These are phyloP conservation scores for Fusarium sp. DNA, from an alignment of 2,329 filamentous ascomycete species.

Conservation along the genomic window DNA sequence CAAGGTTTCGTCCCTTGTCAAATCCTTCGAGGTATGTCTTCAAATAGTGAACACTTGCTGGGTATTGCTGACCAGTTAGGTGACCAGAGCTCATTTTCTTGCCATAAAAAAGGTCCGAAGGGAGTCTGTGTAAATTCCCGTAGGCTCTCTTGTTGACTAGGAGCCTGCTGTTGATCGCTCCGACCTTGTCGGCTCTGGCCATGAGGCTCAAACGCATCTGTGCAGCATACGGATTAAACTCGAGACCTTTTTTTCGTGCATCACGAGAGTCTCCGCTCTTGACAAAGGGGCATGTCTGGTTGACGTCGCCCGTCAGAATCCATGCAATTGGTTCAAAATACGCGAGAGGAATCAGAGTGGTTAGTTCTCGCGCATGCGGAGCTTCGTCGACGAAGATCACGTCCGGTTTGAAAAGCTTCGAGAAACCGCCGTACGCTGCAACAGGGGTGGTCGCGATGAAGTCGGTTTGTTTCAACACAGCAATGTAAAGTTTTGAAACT, in stretches of 20 bases:
- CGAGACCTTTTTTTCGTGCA: conserved; percentile 35
- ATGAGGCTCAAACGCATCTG: conserved; percentile 57
- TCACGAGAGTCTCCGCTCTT: conserved; percentile 47
- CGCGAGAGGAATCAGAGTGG: conserved; percentile 62
- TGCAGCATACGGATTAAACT: conserved; percentile 53
- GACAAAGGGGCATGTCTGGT: conserved; percentile 62
- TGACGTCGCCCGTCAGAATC: conserved; percentile 64
- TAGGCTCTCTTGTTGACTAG: conserved; percentile 58
- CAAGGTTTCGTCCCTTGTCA: conserved; percentile 33
- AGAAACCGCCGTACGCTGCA: conserved; percentile 57
- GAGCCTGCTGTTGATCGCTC: conserved; percentile 54
- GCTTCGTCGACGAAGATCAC: conserved; percentile 88
- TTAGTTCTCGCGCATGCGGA: conserved; percentile 63
- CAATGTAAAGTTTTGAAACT: conserved; percentile 57
- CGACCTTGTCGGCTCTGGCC: conserved; percentile 55
- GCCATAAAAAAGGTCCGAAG: conserved; percentile 61
- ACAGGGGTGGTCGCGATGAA: conserved; percentile 65
- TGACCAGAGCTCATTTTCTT: conserved; percentile 57
- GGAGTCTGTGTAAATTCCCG: conserved; percentile 58
- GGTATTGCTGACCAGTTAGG: conserved; percentile 43
- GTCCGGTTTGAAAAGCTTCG: conserved; percentile 78
- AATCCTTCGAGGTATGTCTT: conserved; percentile 52
- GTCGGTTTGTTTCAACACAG: conserved; percentile 57
- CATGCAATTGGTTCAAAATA: conserved; percentile 60
- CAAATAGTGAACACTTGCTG: conserved; percentile 49